Percentiles rank a stretch among this genome's conserved stretches.
Conservation (phyloP, 306 rosid species). For the Vigna nakashimae region DNA sequence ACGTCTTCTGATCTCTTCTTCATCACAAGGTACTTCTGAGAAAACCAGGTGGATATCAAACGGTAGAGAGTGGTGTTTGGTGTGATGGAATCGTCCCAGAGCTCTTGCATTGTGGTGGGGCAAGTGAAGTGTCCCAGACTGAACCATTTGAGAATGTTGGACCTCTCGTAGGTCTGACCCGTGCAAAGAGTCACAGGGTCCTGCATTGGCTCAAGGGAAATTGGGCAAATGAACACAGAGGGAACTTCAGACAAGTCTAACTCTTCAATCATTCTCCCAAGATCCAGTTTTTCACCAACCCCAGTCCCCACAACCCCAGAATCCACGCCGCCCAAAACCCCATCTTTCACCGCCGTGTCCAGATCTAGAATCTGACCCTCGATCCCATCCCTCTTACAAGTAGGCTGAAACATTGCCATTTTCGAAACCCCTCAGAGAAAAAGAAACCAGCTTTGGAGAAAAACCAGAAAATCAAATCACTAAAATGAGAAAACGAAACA, state of each 20-base stretch:
- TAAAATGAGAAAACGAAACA: background rate
- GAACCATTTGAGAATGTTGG: constrained; percentile 47
- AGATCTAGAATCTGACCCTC: constrained; percentile 70
- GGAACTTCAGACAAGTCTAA: constrained; percentile 62
- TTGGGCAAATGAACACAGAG: constrained; percentile 74
- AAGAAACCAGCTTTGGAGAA: background rate
- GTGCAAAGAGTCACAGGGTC: constrained; percentile 83
- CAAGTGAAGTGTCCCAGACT: constrained; percentile 43
- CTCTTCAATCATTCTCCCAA: constrained; percentile 66
- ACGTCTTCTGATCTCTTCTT: constrained; percentile 77
- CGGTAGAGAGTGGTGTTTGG: constrained; percentile 69
- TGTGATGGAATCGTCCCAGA: constrained; percentile 58
- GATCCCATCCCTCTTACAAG: constrained; percentile 52
- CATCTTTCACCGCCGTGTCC: constrained; percentile 73
- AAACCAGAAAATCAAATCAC: constrained; percentile 5
- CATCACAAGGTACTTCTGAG: constrained; percentile 64
- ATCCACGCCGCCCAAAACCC: constrained; percentile 58
- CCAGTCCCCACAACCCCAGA: constrained; percentile 51
- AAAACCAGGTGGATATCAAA: constrained; percentile 64
- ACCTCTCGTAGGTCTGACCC: constrained; percentile 59
- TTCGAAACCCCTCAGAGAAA: constrained; percentile 21
- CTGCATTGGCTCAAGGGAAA: constrained; percentile 79
- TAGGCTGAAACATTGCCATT: constrained; percentile 66
- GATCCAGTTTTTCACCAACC: constrained; percentile 65
- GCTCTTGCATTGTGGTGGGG: constrained; percentile 42